These are phyloP conservation scores for Parietaria judaica DNA, from an alignment of 306 rosid species.

Conservation along the genomic window DNA sequence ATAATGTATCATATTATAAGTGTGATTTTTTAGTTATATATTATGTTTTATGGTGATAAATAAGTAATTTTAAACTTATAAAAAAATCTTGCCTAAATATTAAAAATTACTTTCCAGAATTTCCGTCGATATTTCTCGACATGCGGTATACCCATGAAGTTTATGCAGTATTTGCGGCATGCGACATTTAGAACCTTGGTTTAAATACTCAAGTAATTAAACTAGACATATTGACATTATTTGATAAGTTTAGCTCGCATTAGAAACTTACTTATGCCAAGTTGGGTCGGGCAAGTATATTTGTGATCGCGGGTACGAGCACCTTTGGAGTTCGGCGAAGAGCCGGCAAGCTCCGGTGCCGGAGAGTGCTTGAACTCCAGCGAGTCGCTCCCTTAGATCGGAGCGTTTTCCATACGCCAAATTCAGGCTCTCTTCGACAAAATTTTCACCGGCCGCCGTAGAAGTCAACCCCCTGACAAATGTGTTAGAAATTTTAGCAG, in stretches of 20 bases:
- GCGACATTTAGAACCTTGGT: no score
- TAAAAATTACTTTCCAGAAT: no score
- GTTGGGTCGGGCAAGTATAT: conserved; percentile 31
- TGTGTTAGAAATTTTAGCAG: background rate
- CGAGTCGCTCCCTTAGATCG: conserved; percentile 13
- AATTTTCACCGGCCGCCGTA: conserved; percentile 16
- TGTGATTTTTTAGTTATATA: no score
- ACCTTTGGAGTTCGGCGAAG: conserved; percentile 34
- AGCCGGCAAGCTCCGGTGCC: conserved; percentile 39
- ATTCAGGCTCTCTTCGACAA: conserved; percentile 31
- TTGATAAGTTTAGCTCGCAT: background rate
- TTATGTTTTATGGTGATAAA: no score
- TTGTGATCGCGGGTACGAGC: conserved; percentile 22
- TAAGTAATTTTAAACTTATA: no score
- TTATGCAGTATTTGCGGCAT: no score
- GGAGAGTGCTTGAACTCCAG: conserved; percentile 31
- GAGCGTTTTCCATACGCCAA: conserved; percentile 30
- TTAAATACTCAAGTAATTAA: no score
- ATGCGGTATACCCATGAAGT: no score
- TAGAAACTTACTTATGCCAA: conserved; percentile 34
- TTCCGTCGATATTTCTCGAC: no score
- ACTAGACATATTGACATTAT: no score
- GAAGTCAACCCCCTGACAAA: conserved; percentile 27
- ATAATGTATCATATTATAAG: no score
- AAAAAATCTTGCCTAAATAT: no score